Conservation (phyloP, 371 early-diverging fungal genomes). For the Circinella umbellata region DNA sequence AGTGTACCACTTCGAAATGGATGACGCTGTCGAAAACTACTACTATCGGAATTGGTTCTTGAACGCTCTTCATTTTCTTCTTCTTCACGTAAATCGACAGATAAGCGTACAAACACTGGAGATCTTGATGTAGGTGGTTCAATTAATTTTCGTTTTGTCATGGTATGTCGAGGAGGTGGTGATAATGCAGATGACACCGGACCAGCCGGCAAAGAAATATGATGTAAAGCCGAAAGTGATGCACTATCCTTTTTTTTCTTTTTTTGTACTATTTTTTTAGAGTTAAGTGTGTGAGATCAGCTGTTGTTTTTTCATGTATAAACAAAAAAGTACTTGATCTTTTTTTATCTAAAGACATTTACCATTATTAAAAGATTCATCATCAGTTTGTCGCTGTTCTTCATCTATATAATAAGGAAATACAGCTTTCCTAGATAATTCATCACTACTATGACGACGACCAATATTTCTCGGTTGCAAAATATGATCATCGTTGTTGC, state of each 20-base stretch:
- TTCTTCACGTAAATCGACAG: constrained; percentile 10
- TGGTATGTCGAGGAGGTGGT: constrained; percentile 17
- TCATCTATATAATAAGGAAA: constrained; percentile 3
- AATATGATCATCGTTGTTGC: background rate
- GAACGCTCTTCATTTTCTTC: background rate
- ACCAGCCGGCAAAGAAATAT: constrained; percentile 20
- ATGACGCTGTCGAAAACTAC: background rate
- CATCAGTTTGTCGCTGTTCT: background rate
- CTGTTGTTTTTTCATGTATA: background rate
- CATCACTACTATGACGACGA: constrained; percentile 17
- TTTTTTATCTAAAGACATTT: background rate
- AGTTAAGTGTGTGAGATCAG: background rate
- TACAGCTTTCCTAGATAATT: constrained; percentile 3
- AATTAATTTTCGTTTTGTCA: background rate
- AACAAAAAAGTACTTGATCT: background rate
- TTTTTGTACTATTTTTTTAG: background rate
- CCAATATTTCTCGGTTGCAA: background rate
- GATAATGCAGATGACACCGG: constrained; percentile 21
- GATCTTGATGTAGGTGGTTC: background rate
- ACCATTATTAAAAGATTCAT: too few species aligned
- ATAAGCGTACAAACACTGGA: constrained; percentile 2
- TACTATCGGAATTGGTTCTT: background rate
- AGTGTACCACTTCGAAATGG: constrained; percentile 23
- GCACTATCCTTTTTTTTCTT: background rate
- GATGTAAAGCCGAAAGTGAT: constrained; percentile 1